Evolutionary conservation across 2,329 filamentous ascomycete genomes (phyloP).

Genomic region (Arthrobotrys conoides): DNA sequence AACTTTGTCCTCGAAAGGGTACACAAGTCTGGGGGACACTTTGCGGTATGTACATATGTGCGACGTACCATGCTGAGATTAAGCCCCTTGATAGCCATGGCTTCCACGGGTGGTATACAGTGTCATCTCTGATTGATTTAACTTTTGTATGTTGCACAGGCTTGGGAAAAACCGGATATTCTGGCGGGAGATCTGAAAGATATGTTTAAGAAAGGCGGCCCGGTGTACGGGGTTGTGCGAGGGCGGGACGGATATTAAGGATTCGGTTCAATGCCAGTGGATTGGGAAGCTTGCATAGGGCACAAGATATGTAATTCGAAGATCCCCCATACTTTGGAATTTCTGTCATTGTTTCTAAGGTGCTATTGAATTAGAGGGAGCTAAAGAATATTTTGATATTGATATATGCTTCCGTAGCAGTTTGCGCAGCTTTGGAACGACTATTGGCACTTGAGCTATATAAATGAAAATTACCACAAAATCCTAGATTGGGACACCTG

Average conservation of each 20-base stretch:
- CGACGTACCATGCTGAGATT: conserved; percentile 64
- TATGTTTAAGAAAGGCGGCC: conserved; percentile 73
- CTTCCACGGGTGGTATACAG: not conserved
- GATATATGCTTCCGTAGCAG: not conserved
- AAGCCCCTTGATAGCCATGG: not conserved
- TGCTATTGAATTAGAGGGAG: not conserved
- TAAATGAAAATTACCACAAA: not conserved
- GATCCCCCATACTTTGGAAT: not conserved
- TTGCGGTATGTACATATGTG: conserved; percentile 51
- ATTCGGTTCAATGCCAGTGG: too few relatives aligned
- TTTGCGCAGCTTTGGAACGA: not conserved
- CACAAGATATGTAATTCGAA: not conserved
- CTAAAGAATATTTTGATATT: not conserved
- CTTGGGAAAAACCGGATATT: conserved; percentile 73
- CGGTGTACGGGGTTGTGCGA: conserved; percentile 67
- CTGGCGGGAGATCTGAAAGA: conserved; percentile 72
- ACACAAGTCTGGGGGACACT: conserved; percentile 63
- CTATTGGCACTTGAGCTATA: not conserved
- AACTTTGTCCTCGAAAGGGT: conserved; percentile 73
- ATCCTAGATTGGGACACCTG: conserved; percentile 36
- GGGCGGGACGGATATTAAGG: conserved; percentile 63
- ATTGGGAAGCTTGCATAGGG: not conserved
- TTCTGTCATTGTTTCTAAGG: not conserved
- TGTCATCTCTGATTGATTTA: not conserved
- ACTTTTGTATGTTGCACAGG: conserved; percentile 64